phyloP scores from a whole-genome alignment of 345 rosid genomes.

The Eucalyptus grandis region DNA sequence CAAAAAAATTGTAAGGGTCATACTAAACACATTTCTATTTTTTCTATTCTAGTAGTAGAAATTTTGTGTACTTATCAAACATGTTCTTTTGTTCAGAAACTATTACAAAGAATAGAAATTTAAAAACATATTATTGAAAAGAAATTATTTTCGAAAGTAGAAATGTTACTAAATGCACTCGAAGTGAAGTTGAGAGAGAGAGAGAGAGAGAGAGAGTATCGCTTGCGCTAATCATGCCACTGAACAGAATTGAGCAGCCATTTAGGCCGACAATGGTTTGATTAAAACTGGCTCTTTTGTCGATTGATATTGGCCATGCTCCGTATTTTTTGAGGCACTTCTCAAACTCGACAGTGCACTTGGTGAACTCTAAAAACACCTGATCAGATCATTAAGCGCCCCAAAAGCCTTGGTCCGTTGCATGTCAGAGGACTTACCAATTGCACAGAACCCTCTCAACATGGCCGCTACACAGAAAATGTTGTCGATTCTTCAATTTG shows the following conservation, averaged over 20 bases:
- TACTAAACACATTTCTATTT: no score
- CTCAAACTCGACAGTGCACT: neutral
- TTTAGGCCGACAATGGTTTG: neutral
- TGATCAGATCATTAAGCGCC: neutral
- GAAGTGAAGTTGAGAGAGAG: neutral
- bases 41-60: no score
- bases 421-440: no score
- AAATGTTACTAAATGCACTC: no score
- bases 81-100: accelerated
- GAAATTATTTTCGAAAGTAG: accelerated
- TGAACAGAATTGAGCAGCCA: neutral
- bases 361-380: neutral
- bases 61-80: no score
- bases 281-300: neutral
- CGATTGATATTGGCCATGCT: neutral
- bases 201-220: neutral
- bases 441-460: no score
- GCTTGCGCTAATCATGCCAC: neutral
- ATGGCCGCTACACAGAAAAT: no score
- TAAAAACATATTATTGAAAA: no score
- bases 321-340: no score
- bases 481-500: no score
- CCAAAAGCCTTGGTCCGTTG: neutral
- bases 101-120: no score
- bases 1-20: no score